Conservation (phyloP, 768 basidiomycete genomes). For the Boletus fagicola region DNA sequence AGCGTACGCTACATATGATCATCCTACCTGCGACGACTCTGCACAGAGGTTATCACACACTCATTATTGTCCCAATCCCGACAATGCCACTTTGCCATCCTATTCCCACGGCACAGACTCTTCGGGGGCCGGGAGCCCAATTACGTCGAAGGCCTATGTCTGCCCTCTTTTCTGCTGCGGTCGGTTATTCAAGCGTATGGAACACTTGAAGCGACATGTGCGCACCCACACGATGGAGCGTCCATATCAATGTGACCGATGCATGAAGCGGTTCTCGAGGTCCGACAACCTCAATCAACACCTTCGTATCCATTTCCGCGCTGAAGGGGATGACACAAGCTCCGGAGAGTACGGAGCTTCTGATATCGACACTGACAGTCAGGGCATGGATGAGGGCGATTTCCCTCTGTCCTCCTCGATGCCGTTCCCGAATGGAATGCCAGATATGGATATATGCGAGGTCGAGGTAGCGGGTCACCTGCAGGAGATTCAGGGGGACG, state of each 20-base stretch:
- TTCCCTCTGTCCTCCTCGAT: constrained; percentile 24
- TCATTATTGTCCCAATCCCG: constrained; percentile 17
- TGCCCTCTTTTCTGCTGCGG: constrained; percentile 86
- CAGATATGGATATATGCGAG: constrained; percentile 56
- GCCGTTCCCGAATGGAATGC: constrained; percentile 32
- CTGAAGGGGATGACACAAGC: constrained; percentile 30
- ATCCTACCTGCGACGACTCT: constrained; percentile 17
- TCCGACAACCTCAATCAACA: constrained; percentile 91
- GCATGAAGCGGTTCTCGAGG: constrained; percentile 81
- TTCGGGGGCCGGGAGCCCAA: constrained; percentile 24
- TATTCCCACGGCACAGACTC: constrained; percentile 23
- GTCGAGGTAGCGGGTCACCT: constrained; percentile 58
- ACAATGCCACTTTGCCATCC: constrained; percentile 14
- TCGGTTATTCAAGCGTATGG: constrained; percentile 86
- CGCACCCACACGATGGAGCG: constrained; percentile 89
- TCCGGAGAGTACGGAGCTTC: constrained; percentile 28
- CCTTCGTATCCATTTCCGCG: constrained; percentile 64
- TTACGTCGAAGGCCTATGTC: constrained; percentile 64
- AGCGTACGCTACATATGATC: constrained; percentile 18
- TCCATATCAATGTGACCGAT: constrained; percentile 72
- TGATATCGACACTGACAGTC: constrained; percentile 34
- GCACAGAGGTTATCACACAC: constrained; percentile 17
- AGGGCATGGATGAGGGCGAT: constrained; percentile 36
- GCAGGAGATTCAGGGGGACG: constrained; percentile 55
- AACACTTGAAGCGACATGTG: constrained; percentile 85